These are phyloP conservation scores for Populus tomentosa DNA, from an alignment of 441 rosid species.

Conservation along the genomic window DNA sequence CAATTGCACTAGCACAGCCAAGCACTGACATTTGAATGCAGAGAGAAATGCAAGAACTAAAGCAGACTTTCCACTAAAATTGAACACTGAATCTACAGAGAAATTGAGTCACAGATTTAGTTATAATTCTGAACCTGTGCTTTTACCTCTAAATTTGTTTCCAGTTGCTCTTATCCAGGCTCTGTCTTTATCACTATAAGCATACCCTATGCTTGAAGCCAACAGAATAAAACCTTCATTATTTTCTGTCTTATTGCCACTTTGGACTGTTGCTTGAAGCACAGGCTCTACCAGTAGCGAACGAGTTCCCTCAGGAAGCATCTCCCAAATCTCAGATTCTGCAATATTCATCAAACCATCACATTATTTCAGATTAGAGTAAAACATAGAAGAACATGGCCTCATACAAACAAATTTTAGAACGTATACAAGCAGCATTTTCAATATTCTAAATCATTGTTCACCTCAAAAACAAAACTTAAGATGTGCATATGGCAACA, in stretches of 20 bases:
- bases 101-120: background rate
- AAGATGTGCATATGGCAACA: background rate
- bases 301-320: constrained; percentile 44
- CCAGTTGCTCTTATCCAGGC: constrained; percentile 78
- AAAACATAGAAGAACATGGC: background rate
- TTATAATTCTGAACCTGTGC: constrained; percentile 18
- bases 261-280: constrained; percentile 23
- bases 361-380: background rate
- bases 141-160: constrained; percentile 58
- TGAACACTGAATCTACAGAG: background rate
- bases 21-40: background rate
- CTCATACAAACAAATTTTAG: constrained; percentile 1
- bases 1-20: background rate
- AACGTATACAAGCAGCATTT: background rate
- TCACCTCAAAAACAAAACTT: no score
- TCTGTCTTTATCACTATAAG: constrained; percentile 70
- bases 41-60: background rate
- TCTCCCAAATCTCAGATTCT: constrained; percentile 54
- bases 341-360: constrained; percentile 25
- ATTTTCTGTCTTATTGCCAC: constrained; percentile 20
- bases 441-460: background rate
- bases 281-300: constrained; percentile 62
- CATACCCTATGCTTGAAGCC: constrained; percentile 69
- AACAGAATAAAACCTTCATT: constrained; percentile 57
- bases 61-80: background rate